These are phyloP conservation scores for Aspergillus sp. DNA, from an alignment of 2,329 filamentous ascomycete genomes.

Conservation along the genomic window DNA sequence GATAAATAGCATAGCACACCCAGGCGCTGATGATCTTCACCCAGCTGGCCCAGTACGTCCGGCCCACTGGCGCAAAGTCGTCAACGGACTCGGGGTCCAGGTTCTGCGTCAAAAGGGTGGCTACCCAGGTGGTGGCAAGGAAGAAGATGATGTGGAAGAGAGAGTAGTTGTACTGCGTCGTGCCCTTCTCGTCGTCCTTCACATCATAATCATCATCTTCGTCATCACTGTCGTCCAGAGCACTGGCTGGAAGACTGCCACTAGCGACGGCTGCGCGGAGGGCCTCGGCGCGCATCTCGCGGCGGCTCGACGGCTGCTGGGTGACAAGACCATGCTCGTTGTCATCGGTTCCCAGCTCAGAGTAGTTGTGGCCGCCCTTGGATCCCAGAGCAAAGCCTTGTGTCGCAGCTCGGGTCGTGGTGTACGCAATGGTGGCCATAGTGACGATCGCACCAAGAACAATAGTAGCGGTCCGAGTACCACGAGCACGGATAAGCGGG, in stretches of 20 bases:
- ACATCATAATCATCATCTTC: constrained; percentile 59
- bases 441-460: constrained; percentile 93
- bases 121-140: constrained; percentile 92
- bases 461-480: constrained; percentile 84
- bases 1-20: constrained; percentile 93
- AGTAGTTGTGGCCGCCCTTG: constrained; percentile 55
- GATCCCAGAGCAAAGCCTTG: constrained; percentile 66
- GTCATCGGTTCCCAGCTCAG: constrained; percentile 65
- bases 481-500: constrained; percentile 78
- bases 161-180: constrained; percentile 93
- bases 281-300: constrained; percentile 90
- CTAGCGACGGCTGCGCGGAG: constrained; percentile 89
- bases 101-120: constrained; percentile 82
- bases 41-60: constrained; percentile 97
- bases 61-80: constrained; percentile 87
- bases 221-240: constrained; percentile 71
- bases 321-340: constrained; percentile 83
- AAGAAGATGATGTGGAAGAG: constrained; percentile 98
- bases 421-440: constrained; percentile 96
- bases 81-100: constrained; percentile 65
- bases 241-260: constrained; percentile 87
- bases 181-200: constrained; percentile 83
- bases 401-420: constrained; percentile 91
- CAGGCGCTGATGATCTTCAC: constrained; percentile 98
- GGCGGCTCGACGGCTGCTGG: constrained; percentile 74